Conservation (phyloP, 2,329 filamentous ascomycete species). For the Beauveria bassiana region DNA sequence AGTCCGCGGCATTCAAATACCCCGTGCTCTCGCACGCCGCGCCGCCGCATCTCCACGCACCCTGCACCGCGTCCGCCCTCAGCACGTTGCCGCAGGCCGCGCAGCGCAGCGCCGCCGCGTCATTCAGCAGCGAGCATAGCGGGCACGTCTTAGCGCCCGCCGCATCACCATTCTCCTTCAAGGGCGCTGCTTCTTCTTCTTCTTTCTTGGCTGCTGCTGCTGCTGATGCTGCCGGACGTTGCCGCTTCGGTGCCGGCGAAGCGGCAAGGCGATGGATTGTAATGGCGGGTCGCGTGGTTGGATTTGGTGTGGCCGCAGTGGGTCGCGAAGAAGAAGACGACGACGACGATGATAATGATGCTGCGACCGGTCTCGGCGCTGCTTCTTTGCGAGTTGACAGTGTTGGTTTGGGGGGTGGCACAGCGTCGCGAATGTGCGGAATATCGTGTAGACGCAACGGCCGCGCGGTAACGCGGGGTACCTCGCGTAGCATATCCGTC, state of each 20-base stretch:
- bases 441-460: neutral
- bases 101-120: conserved; percentile 49
- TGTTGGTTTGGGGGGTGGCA: neutral
- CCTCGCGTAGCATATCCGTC: neutral
- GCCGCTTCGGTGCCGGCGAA: neutral
- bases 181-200: neutral
- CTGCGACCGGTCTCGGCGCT: neutral
- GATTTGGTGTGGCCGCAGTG: neutral
- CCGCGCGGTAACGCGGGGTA: neutral
- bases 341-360: too few species aligned
- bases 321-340: too few species aligned
- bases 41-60: conserved; percentile 58
- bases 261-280: neutral
- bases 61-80: conserved; percentile 40
- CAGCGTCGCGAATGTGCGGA: neutral
- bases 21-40: conserved; percentile 43
- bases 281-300: neutral
- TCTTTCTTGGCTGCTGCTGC: neutral
- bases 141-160: conserved; percentile 34
- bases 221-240: neutral
- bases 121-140: conserved; percentile 63
- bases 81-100: conserved; percentile 64
- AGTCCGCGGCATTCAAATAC: conserved; percentile 65
- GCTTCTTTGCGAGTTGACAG: neutral
- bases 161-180: neutral